phyloP scores from a whole-genome alignment of 805 yeast species.

The Nadsonia fulvescens region DNA sequence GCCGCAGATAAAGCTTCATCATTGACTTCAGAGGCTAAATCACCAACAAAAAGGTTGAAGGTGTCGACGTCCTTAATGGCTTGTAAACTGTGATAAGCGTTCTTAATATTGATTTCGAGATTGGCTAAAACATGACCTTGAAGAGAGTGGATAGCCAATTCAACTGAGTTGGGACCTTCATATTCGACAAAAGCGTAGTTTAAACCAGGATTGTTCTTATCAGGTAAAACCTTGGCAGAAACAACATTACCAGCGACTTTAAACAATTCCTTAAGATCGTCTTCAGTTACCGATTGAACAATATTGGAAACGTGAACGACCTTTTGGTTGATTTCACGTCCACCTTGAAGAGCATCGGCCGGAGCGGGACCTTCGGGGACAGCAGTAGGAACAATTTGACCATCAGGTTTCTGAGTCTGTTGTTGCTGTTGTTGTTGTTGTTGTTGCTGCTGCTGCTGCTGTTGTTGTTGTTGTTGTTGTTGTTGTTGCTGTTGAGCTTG shows the following conservation, averaged over 20 bases:
- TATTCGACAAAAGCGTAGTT: slow-evolving; percentile 78
- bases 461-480: no score
- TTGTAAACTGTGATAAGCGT: slow-evolving; percentile 74
- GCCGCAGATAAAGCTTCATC: slow-evolving; percentile 49
- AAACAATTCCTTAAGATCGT: slow-evolving; percentile 41
- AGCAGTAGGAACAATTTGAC: no score
- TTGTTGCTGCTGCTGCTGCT: no score
- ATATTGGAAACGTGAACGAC: slow-evolving; percentile 66
- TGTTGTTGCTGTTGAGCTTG: no score
- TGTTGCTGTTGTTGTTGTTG: no score
- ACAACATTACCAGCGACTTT: slow-evolving; percentile 41
- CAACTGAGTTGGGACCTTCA: slow-evolving; percentile 38
- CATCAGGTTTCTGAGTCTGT: no score
- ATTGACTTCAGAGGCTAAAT: slow-evolving; percentile 62
- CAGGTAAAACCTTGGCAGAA: slow-evolving; percentile 53
- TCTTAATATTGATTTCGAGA: slow-evolving; percentile 45
- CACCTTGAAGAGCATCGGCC: slow-evolving; percentile 51
- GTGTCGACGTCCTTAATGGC: slow-evolving; percentile 32
- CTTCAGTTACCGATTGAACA: slow-evolving; percentile 47
- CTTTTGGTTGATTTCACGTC: slow-evolving; percentile 58
- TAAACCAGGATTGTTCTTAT: slow-evolving; percentile 50
- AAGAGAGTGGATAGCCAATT: slow-evolving; percentile 38
- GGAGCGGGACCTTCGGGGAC: slow-evolving; percentile 4
- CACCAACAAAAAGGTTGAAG: slow-evolving; percentile 72
- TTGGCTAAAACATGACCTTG: slow-evolving; percentile 37